Base-by-base conservation (phyloP, 495 filamentous ascomycete genomes). In the Aspergillus coremiiformis region DNA sequence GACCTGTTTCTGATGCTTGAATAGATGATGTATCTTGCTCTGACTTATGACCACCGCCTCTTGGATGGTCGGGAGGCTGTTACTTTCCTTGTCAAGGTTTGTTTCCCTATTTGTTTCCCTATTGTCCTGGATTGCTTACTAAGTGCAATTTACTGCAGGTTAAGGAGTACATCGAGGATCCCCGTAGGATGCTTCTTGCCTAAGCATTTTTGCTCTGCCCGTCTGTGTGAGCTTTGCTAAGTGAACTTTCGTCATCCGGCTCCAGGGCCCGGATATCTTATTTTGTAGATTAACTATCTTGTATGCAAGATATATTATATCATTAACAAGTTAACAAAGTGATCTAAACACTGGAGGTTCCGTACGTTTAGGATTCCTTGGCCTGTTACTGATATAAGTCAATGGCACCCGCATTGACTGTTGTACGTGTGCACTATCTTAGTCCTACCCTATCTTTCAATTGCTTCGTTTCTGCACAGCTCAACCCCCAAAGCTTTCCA, bases 121-220 rank as follows among this genome's bases (percentile, higher is more conserved):
- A 24, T 11, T 37, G 30, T 2, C 4, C 20, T 5, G 21, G 2
- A 24, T 22, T 14, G 4, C n/a, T 23, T 39, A 42, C 29, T 48
- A 12, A 44, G 6, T 29, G 20, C 15, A 41, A 41, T 7, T 56
- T 37, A 44, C 12, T 42, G 6, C 39, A 80, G 76, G 67, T 96
- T 63, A 95, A 96, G 79, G 87, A 97, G 66, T 97, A 91, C 69
- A 97, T 98, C 61, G 93, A 98, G 73, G 94, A 98, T 65, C 93
- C 93, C 8, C 75, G 89, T 32, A 84, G 84, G 59, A 96, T 98
- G 93, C 78, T 98, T 10, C 70, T 96, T 26, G 78, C 73, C 30
- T 80, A 69, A 66, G 54, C 50, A 15, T 45, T 48, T 37, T 20
- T 29, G n/a, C 30, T 43, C 7, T 35, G 14, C 12, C n/a, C 2